Evolutionary conservation across 352 stramenopile species (phyloP).

Genomic region (Phytophthora pseudosyringae): DNA sequence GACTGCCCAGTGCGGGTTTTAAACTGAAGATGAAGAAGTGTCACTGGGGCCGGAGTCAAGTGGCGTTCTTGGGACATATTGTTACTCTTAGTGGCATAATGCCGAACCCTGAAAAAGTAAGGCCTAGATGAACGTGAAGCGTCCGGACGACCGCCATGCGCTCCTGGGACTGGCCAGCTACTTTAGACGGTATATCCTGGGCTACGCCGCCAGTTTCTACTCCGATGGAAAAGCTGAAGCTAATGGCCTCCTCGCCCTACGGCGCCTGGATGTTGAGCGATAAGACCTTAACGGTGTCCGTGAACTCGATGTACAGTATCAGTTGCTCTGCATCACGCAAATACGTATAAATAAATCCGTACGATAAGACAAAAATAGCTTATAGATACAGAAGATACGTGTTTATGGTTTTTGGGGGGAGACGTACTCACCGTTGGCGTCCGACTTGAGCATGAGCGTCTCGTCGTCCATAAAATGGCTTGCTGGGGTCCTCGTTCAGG

Average conservation of each 20-base stretch:
- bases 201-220: not conserved
- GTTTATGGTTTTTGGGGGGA: not conserved
- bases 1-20: too few relatives aligned
- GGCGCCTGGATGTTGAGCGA: conserved; percentile 72
- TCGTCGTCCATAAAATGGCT: conserved; percentile 78
- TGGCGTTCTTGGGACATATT: too few relatives aligned
- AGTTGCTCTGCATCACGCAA: conserved; percentile 62
- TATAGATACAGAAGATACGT: conserved; percentile 10
- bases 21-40: too few relatives aligned
- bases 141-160: too few relatives aligned
- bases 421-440: conserved; percentile 63
- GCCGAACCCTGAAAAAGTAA: too few relatives aligned
- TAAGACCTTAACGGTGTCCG: conserved; percentile 80
- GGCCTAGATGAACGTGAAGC: too few relatives aligned
- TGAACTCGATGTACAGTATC: conserved; percentile 84
- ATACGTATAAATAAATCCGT: not conserved
- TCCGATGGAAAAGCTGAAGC: not conserved
- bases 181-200: not conserved
- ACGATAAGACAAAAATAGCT: conserved; percentile 2
- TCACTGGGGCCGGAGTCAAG: too few relatives aligned
- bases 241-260: conserved; percentile 49
- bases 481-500: conserved; percentile 79
- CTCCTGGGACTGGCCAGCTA: not conserved
- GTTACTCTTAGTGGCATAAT: too few relatives aligned
- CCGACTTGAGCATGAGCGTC: conserved; percentile 78